Percentiles rank a stretch among this genome's conserved stretches.
phyloP scores from a whole-genome alignment of 768 basidiomycete species.

The Xerocomellus dryophilus region DNA sequence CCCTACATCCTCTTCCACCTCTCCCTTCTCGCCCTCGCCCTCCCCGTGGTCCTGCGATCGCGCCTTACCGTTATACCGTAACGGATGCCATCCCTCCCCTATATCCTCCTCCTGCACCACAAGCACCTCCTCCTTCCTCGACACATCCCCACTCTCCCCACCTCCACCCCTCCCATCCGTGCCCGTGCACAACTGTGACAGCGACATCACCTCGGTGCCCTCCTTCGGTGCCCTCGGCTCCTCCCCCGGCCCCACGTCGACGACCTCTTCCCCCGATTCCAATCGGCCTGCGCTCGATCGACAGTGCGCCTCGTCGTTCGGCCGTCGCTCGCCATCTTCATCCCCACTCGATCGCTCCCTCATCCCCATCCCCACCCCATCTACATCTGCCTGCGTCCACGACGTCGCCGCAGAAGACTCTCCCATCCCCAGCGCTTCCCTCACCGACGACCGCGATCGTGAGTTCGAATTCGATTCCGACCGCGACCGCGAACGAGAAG shows the following conservation, averaged over 20 bases:
- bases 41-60: conserved; percentile 5
- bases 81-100: conserved; percentile 28
- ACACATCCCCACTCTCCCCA: background rate
- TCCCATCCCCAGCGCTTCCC: conserved; percentile 11
- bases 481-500: background rate
- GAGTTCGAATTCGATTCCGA: conserved; percentile 9
- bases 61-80: conserved; percentile 12
- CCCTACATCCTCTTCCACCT: conserved; percentile 13
- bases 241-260: background rate
- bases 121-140: conserved; percentile 22
- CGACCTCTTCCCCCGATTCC: background rate
- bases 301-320: background rate
- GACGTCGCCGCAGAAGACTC: conserved; percentile 29
- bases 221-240: background rate
- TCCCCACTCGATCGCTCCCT: conserved; percentile 2
- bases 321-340: conserved; percentile 5
- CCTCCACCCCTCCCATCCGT: conserved; percentile 15
- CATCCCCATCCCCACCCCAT: background rate
- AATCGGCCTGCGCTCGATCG: background rate
- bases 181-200: conserved; percentile 32
- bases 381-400: conserved; percentile 23
- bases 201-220: conserved; percentile 24
- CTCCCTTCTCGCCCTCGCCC: conserved; percentile 2
- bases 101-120: conserved; percentile 25
- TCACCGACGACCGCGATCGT: conserved; percentile 19